Evolutionary conservation across 2,329 filamentous ascomycete species (phyloP).

Genomic region (Pyrenochaeta sp.): DNA sequence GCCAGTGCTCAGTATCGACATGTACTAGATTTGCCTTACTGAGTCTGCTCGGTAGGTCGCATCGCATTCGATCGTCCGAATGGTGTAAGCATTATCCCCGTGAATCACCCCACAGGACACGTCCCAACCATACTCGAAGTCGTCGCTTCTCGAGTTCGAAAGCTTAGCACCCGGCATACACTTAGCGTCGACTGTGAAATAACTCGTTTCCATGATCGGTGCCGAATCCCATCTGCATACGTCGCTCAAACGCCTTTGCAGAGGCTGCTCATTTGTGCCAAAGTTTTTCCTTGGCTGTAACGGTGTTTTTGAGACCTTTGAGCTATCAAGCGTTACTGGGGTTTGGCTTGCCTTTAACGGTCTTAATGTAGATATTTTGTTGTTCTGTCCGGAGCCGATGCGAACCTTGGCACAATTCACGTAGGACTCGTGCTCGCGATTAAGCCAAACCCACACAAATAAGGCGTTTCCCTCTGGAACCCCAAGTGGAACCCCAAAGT

Average conservation of each 20-base stretch:
- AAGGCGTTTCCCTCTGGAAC: constrained; percentile 47
- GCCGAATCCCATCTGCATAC: constrained; percentile 42
- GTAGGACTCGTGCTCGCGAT: constrained; percentile 56
- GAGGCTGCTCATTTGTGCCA: not conserved
- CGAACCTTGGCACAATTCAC: constrained; percentile 56
- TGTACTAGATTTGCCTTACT: too few species aligned
- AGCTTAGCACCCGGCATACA: constrained; percentile 40
- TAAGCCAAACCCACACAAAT: constrained; percentile 58
- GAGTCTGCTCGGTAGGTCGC: too few species aligned
- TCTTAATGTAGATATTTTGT: too few species aligned
- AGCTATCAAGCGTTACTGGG: too few species aligned
- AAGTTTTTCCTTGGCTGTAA: not conserved
- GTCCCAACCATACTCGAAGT: constrained; percentile 51
- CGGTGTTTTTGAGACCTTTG: not conserved
- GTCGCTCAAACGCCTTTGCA: constrained; percentile 23
- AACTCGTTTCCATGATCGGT: constrained; percentile 49
- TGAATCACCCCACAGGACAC: constrained; percentile 32
- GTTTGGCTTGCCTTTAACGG: too few species aligned
- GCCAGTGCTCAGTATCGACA: too few species aligned
- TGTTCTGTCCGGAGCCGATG: constrained; percentile 32
- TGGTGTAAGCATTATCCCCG: too few species aligned
- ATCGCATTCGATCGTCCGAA: too few species aligned
- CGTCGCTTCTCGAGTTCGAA: not conserved
- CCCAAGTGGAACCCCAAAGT: constrained; percentile 53
- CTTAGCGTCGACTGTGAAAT: constrained; percentile 42